A percentile compares a stretch with the other conserved stretches of the same genome.
These are phyloP conservation scores for Solanum hybrid DNA, from an alignment of 305 asterid genomes.

Conservation along the genomic window DNA sequence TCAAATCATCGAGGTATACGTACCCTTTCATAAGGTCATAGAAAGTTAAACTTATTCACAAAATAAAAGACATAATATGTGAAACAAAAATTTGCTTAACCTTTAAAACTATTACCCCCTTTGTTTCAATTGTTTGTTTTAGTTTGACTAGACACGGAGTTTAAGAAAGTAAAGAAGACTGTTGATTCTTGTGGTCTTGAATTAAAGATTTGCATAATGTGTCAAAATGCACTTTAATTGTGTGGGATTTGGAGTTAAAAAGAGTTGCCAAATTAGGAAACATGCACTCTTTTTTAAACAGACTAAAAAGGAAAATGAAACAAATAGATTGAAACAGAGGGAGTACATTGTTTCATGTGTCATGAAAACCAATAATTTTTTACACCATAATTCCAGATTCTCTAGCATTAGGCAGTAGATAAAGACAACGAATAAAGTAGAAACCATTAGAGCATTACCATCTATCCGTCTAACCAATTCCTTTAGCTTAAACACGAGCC, in stretches of 20 bases:
- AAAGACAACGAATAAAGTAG: not conserved
- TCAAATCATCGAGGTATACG: not conserved
- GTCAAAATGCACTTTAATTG: not conserved
- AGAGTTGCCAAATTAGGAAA: not conserved
- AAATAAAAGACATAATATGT: not conserved
- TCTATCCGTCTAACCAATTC: slow-evolving; percentile 89
- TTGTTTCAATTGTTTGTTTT: not conserved
- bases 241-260: not conserved
- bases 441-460: slow-evolving; percentile 35
- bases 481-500: slow-evolving; percentile 92
- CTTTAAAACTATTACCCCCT: not conserved
- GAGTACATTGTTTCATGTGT: too few species aligned
- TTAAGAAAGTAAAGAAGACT: not conserved
- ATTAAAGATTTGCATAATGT: not conserved
- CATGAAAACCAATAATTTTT: too few species aligned
- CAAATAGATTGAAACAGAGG: too few species aligned
- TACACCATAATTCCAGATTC: not conserved
- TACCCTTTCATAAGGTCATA: not conserved
- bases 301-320: too few species aligned
- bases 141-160: not conserved
- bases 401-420: not conserved
- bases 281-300: not conserved
- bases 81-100: not conserved
- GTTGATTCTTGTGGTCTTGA: not conserved
- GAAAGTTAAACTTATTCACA: not conserved